Evolutionary conservation across 495 filamentous ascomycete genomes (phyloP).

Genomic region (Xylaria cubensis): DNA sequence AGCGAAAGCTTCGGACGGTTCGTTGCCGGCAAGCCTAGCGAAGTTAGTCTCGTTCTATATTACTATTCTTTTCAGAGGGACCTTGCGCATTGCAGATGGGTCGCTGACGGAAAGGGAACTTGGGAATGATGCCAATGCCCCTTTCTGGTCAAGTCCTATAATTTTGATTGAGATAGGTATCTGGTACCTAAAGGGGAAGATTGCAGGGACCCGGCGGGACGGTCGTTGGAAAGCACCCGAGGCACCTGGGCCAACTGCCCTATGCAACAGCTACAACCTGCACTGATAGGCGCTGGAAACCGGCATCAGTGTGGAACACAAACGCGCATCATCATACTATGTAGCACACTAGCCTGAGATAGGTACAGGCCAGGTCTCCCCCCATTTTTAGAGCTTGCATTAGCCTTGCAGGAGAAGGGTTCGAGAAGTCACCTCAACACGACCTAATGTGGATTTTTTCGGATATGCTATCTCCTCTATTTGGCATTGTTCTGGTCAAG

Average conservation of each 20-base stretch:
- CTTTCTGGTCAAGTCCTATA: conserved; percentile 10
- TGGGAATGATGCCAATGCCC: conserved; percentile 14
- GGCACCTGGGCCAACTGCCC: background rate
- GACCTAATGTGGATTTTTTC: conserved; percentile 10
- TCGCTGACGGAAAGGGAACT: conserved; percentile 4
- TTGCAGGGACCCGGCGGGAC: conserved; percentile 20
- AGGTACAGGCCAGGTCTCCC: conserved; percentile 28
- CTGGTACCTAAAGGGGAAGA: background rate
- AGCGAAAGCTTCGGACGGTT: conserved; percentile 18
- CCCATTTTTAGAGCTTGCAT: conserved; percentile 48
- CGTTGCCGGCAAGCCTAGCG: conserved; percentile 23
- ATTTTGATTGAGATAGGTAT: background rate
- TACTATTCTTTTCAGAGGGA: background rate
- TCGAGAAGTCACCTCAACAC: conserved; percentile 26
- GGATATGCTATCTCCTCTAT: conserved; percentile 14
- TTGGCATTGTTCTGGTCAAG: conserved; percentile 15
- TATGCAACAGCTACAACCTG: background rate
- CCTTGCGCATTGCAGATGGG: conserved; percentile 12
- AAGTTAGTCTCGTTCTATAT: conserved; percentile 16
- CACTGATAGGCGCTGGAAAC: background rate
- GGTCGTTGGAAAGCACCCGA: conserved; percentile 15
- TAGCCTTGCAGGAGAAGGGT: conserved; percentile 43
- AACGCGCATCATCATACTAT: conserved; percentile 14
- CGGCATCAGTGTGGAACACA: conserved; percentile 2
- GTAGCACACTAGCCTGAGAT: conserved; percentile 3